A percentile compares a stretch with the other conserved stretches of the same genome.
phyloP scores from a whole-genome alignment of 257 asterid genomes.

The Cinchona pubescens region DNA sequence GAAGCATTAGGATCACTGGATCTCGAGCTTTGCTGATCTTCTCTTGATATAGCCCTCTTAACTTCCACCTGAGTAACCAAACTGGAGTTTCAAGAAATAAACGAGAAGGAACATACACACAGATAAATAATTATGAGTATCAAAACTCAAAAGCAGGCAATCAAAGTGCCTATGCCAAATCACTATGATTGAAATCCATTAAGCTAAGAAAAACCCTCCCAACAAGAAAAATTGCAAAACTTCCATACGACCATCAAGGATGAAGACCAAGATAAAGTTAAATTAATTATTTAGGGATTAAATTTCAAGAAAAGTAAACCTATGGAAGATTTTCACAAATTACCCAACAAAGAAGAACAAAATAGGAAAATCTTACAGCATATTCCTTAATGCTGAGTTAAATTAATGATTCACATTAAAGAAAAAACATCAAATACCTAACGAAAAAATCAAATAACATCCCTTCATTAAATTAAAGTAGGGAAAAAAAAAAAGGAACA shows the following conservation, averaged over 20 bases:
- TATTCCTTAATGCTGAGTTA: background rate
- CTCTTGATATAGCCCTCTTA: conserved; percentile 18
- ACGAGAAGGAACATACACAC: no score
- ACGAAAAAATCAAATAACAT: no score
- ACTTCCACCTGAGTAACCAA: conserved; percentile 12
- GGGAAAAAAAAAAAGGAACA: no score
- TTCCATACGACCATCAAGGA: background rate
- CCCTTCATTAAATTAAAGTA: no score
- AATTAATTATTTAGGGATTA: background rate
- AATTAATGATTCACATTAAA: no score
- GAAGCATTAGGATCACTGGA: conserved; percentile 4
- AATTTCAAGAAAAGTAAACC: background rate
- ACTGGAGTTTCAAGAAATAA: background rate
- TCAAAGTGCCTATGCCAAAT: no score
- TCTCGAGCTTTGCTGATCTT: conserved; percentile 4
- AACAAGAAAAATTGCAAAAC: background rate
- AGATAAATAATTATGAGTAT: background rate
- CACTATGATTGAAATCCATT: background rate
- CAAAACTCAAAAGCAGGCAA: no score
- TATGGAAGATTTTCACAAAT: background rate
- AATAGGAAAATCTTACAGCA: background rate
- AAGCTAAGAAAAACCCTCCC: background rate
- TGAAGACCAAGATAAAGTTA: background rate
- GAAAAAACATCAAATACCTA: no score
- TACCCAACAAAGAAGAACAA: background rate